Conservation (phyloP, 176 grass and related monocot species). For the Eragrostis nindensis region DNA sequence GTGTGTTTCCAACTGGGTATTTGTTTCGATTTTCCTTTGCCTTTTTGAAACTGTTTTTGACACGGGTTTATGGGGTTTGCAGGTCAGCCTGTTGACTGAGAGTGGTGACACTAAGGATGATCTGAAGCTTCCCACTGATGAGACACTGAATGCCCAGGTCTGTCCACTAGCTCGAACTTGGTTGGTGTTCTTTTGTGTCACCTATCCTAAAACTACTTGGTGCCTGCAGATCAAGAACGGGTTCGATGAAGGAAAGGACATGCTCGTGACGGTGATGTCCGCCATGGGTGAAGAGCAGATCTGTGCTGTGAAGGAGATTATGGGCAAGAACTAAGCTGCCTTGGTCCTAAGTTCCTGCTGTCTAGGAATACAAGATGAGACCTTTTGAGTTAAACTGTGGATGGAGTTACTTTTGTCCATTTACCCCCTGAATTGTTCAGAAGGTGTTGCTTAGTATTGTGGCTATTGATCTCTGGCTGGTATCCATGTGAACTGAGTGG, state of each 20-base stretch:
- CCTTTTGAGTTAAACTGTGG: slow-evolving; percentile 25
- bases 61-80: neutral
- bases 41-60: neutral
- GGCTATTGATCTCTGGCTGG: neutral
- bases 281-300: slow-evolving; percentile 74
- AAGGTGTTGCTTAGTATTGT: slow-evolving; percentile 1
- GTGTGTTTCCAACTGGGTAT: neutral
- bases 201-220: neutral
- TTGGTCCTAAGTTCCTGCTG: neutral
- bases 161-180: neutral
- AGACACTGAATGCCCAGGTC: slow-evolving; percentile 40
- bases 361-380: slow-evolving; percentile 24
- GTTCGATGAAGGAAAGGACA: slow-evolving; percentile 65
- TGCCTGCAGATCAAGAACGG: slow-evolving; percentile 45
- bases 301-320: slow-evolving; percentile 55
- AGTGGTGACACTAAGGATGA: slow-evolving; percentile 59
- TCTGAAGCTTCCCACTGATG: slow-evolving; percentile 58
- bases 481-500: slow-evolving; percentile 22
- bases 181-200: neutral
- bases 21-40: neutral
- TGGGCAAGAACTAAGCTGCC: slow-evolving; percentile 38
- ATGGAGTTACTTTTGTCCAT: neutral
- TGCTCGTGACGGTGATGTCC: slow-evolving; percentile 61
- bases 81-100: slow-evolving; percentile 64
- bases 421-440: slow-evolving; percentile 26